These are phyloP conservation scores for Salvia rosmarinus DNA, from an alignment of 257 asterid genomes.

Conservation along the genomic window DNA sequence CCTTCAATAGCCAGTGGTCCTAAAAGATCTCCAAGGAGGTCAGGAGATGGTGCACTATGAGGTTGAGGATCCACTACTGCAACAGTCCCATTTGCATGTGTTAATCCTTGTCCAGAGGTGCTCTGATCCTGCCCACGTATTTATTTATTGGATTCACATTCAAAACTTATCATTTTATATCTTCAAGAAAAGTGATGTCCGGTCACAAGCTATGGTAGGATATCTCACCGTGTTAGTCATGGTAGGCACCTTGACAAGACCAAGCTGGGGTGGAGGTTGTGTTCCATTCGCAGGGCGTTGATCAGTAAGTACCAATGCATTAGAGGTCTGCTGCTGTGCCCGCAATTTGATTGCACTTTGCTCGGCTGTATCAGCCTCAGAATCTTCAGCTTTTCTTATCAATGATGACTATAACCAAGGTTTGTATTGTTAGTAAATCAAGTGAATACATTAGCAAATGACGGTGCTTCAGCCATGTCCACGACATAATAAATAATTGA, in stretches of 20 bases:
- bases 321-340: slow-evolving; percentile 85
- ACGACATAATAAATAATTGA: slow-evolving; percentile 2
- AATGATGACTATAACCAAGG: slow-evolving; percentile 67
- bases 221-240: slow-evolving; percentile 61
- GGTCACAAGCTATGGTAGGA: slow-evolving; percentile 34
- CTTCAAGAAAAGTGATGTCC: slow-evolving; percentile 22
- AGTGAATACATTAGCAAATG: slow-evolving; percentile 3
- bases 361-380: slow-evolving; percentile 95
- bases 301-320: slow-evolving; percentile 79
- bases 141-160: slow-evolving; percentile 29
- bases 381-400: slow-evolving; percentile 81
- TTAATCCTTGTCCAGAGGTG: slow-evolving; percentile 50
- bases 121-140: slow-evolving; percentile 56
- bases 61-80: slow-evolving; percentile 80
- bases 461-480: slow-evolving; percentile 28
- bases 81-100: slow-evolving; percentile 73
- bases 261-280: slow-evolving; percentile 66
- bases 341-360: slow-evolving; percentile 94
- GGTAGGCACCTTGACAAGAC: slow-evolving; percentile 80
- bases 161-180: slow-evolving; percentile 22
- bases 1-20: slow-evolving; percentile 85
- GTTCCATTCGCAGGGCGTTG: slow-evolving; percentile 77
- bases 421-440: slow-evolving; percentile 6
- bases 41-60: slow-evolving; percentile 65
- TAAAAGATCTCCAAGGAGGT: slow-evolving; percentile 86